Base-by-base conservation (phyloP, 805 yeast genomes). In the Saccharomycopsis guyanensis region DNA sequence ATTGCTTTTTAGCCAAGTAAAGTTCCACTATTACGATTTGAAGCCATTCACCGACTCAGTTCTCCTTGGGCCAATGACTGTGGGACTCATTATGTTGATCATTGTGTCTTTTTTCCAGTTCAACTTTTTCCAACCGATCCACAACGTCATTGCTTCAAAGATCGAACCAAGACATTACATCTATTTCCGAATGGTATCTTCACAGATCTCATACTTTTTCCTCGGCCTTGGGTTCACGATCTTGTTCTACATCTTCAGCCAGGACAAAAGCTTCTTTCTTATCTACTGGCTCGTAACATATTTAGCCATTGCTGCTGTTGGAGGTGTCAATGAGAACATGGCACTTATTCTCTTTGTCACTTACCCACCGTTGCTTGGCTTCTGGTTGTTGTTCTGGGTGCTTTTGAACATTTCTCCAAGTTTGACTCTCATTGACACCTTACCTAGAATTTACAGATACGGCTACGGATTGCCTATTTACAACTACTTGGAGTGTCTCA, bases 31-130 rank as follows among this genome's bases (percentile, higher is more conserved):
- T 35, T 24, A 27, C 27, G 88, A 83, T 56, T 60, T 68, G 41
- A 65, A 68, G 15, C 84, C 85, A 2, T 68, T 66, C 45, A 60
- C 60, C 1, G 66, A 76, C 55, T 67, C 75, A 2, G 78, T 74
- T 3, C 18, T 50, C n/a, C 16, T 57, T 78, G n/a, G 87, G 0
- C 86, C 89, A 3, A 61, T 77, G 5, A 89, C 83, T 58, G 81
- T 84, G 50, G 94, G 94, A 40, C 69, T 82, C 49, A 80, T 85
- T 59, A 84, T 78, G 59, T 66, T 82, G 58, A 72, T 84, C 56
- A 79, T 85, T 60, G 60, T 83, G 45, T 77, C 91, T 3, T 82
- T 86, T 59, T 81, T 86, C 72, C 82, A 80, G 55, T 72, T 82
- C 55, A 73, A 62, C 35, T 74, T 84, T 67, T 80, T 79, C 58